Evolutionary conservation across 2,329 filamentous ascomycete genomes (phyloP), one percentile per base, ranked within the genome.

Genomic region (Scytalidium lignicola): DNA sequence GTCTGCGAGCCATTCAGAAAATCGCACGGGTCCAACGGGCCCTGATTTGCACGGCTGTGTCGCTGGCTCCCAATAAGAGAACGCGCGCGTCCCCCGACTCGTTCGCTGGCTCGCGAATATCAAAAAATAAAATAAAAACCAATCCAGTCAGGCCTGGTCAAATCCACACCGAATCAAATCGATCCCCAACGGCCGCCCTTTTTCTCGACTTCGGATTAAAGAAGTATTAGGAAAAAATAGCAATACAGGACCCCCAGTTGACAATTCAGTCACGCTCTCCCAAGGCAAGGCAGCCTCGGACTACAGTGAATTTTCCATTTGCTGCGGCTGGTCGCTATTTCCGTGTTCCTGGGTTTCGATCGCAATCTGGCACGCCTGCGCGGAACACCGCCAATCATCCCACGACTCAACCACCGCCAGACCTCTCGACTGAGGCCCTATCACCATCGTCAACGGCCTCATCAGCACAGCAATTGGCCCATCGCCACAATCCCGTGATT

Each of bases 401-500:
- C 46, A 29, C 41, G 18, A 46, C 50, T 46, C 50, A 49, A 47
- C 45, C 49, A 44, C 53, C 49, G 45, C 44, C 23, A 19, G 18
- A 48, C 54, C 41, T 45, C 44, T 52, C 51, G 41, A 43, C 52
- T 37, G 44, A 55, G 56, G 54, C 53, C 62, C 62, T 60, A 62
- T 62, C 60, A 62, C 21, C 54, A 49, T 57, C 55, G 51, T 53
- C 48, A 61, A 52, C 51, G 52, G 49, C 59, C 52, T 58, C 60
- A 52, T 60, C 48, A 46, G 41, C 26, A 51, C 53, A 40, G 45
- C 52, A 62, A 63, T 63, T 64, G 62, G 62, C 50, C 54, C 49
- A 53, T 42, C 18, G 39, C 49, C 22, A n/a, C 46, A 44, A 60
- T 64, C 60, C 54, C 48, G 55, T 65, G 62, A 65, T 61, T 58